Base-by-base conservation (phyloP, 1,284 basidiomycete species). In the Pyrrhoderma noxium region DNA sequence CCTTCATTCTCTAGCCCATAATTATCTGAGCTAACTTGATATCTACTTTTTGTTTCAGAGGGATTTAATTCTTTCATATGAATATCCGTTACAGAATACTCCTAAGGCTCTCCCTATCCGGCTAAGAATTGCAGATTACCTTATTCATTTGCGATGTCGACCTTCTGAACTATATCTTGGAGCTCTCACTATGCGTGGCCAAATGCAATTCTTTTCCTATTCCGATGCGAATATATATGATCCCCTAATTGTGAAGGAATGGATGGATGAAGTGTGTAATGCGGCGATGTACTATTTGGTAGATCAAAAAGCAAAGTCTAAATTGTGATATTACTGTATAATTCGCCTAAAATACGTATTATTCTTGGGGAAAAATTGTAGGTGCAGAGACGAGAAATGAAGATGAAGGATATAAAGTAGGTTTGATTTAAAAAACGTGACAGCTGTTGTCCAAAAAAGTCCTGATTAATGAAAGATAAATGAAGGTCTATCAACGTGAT, bases 151-250 rank as follows among this genome's bases (percentile, higher is more conserved):
- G 11, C 71, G 67, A 31, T 69, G 70, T 51, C 68, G 72, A 3
- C 74, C 76, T 3, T 63, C 58, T 3, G 75, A 79, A 56, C 61
- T 78, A 18, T 78, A 77, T 54, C 64, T 77, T 1, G 70, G 71
- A 2, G 71, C 76, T 2, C 31, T 52, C 14, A 55, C 49, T 16
- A 45, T 21, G 3, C 43, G 48, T 13, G 42, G 43, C 31, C 50
- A 49, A 43, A 43, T 62, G 19, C 48, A 56, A 34, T 53, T 61
- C 27, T 54, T 59, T 45, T 11, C 31, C 1, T 60, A 49, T 37
- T 56, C 54, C 14, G 60, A 62, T 31, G 41, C 51, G 27, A 51
- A 52, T 22, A 54, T 59, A 9, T 57, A 53, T 22, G 39, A 48
- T 4, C 23, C 41, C 1, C 47, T 50, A 9, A 40, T 54, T 14